phyloP scores from a whole-genome alignment of 2,329 filamentous ascomycete genomes.

The Exophiala bonariae region DNA sequence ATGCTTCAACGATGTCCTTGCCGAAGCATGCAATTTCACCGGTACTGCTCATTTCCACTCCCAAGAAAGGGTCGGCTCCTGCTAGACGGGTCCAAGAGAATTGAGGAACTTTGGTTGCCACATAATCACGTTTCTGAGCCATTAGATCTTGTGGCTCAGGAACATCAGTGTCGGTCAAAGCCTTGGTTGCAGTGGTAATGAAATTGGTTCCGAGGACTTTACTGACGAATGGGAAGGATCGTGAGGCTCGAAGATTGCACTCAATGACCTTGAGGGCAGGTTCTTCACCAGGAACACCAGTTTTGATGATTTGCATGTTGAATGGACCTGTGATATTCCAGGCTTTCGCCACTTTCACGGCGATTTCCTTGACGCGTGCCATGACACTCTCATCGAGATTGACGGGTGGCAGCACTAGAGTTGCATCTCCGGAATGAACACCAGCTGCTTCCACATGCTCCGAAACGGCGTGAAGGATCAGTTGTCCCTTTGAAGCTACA shows the following conservation, averaged over 20 bases:
- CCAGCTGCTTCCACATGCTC: conserved; percentile 97
- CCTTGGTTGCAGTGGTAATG: conserved; percentile 92
- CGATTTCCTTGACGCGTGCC: conserved; percentile 90
- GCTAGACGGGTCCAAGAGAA: conserved; percentile 99
- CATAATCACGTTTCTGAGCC: conserved; percentile 82
- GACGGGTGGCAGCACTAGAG: conserved; percentile 83
- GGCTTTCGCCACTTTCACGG: conserved; percentile 91
- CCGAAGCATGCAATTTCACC: conserved; percentile 99
- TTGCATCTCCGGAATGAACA: conserved; percentile 97
- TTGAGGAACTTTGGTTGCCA: conserved; percentile 96
- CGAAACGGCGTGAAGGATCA: conserved; percentile 87
- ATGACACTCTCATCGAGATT: conserved; percentile 76
- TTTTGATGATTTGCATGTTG: conserved; percentile 99
- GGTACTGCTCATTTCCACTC: conserved; percentile 95
- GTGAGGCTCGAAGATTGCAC: conserved; percentile 95
- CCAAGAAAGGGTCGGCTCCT: conserved; percentile 94
- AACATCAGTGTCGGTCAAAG: conserved; percentile 80
- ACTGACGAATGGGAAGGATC: conserved; percentile 97
- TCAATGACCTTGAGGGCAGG: conserved; percentile 91
- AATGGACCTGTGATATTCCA: conserved; percentile 98
- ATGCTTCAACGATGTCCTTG: conserved; percentile 91
- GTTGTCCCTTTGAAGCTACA: conserved; percentile 80
- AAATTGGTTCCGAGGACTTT: conserved; percentile 97
- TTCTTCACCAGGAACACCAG: conserved; percentile 63
- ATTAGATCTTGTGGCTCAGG: conserved; percentile 86